These are phyloP conservation scores for Epichloe gansuensis DNA, from an alignment of 2,329 filamentous ascomycete species.

Conservation along the genomic window DNA sequence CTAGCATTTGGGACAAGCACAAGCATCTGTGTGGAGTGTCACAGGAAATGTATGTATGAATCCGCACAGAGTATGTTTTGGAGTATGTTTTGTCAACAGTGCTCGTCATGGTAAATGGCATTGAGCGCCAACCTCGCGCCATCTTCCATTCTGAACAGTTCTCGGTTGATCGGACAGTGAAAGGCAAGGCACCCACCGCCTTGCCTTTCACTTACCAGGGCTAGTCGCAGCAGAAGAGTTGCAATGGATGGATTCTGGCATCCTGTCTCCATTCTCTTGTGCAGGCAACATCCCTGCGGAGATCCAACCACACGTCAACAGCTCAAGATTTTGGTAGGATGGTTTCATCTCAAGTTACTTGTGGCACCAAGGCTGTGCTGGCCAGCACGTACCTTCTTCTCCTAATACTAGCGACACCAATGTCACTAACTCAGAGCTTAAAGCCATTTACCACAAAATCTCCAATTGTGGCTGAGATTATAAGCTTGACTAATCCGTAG, in stretches of 20 bases:
- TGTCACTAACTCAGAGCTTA: neutral
- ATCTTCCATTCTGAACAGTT: neutral
- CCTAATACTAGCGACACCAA: neutral
- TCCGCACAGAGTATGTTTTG: no score
- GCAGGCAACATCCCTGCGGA: constrained; percentile 6
- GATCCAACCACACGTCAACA: constrained; percentile 6
- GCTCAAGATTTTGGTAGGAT: neutral
- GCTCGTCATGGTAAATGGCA: no score
- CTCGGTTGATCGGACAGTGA: neutral
- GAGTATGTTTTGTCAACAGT: no score
- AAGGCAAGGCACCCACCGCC: neutral
- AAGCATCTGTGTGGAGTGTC: no score
- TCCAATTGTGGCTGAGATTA: neutral
- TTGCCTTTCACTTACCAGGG: neutral
- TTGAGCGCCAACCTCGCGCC: neutral
- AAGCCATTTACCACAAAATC: neutral
- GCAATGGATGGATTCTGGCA: neutral
- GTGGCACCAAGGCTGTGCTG: neutral
- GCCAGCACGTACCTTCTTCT: constrained; percentile 1
- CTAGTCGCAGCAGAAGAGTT: neutral
- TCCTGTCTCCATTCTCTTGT: neutral
- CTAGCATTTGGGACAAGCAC: no score
- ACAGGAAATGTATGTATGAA: no score
- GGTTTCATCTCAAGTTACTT: constrained; percentile 9
- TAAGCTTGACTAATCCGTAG: neutral